Conservation (phyloP, 2,329 filamentous ascomycete genomes). For the Emergomyces orientalis region DNA sequence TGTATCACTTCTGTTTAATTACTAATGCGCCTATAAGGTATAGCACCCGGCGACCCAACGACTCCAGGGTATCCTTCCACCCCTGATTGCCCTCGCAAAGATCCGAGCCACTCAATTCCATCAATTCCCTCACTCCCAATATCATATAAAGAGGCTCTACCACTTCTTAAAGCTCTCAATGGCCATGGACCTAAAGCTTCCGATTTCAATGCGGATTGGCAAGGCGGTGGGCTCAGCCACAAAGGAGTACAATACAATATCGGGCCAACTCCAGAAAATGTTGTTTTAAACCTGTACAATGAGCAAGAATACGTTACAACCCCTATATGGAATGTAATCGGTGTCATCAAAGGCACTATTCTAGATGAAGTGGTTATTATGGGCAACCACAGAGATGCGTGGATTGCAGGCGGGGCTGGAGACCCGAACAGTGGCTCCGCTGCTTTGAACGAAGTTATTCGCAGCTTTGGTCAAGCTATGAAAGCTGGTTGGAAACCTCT, state of each 20-base stretch:
- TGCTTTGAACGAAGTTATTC: slow-evolving; percentile 66
- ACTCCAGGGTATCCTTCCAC: slow-evolving; percentile 91
- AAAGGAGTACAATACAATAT: slow-evolving; percentile 79
- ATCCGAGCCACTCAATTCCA: slow-evolving; percentile 61
- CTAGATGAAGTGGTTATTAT: slow-evolving; percentile 78
- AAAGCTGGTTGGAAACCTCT: slow-evolving; percentile 71
- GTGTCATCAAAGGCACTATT: slow-evolving; percentile 78
- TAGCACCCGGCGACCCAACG: slow-evolving; percentile 65
- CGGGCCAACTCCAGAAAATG: slow-evolving; percentile 64
- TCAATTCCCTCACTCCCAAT: slow-evolving; percentile 86
- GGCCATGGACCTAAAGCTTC: slow-evolving; percentile 71
- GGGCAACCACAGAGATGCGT: slow-evolving; percentile 87
- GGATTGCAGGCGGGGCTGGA: slow-evolving; percentile 74
- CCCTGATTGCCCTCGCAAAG: slow-evolving; percentile 69
- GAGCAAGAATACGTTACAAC: slow-evolving; percentile 74
- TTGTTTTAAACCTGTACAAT: slow-evolving; percentile 66
- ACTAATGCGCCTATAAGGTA: slow-evolving; percentile 33
- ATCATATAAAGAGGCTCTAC: slow-evolving; percentile 77
- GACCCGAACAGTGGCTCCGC: slow-evolving; percentile 79
- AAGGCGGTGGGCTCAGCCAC: slow-evolving; percentile 62
- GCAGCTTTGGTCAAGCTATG: slow-evolving; percentile 62
- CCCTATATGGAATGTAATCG: slow-evolving; percentile 84
- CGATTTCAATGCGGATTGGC: slow-evolving; percentile 65
- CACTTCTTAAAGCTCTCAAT: slow-evolving; percentile 81
- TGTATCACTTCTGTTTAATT: slow-evolving; percentile 6